These are phyloP conservation scores for Teratosphaeria zuluensis DNA, from an alignment of 2,329 filamentous ascomycete species.

Conservation along the genomic window DNA sequence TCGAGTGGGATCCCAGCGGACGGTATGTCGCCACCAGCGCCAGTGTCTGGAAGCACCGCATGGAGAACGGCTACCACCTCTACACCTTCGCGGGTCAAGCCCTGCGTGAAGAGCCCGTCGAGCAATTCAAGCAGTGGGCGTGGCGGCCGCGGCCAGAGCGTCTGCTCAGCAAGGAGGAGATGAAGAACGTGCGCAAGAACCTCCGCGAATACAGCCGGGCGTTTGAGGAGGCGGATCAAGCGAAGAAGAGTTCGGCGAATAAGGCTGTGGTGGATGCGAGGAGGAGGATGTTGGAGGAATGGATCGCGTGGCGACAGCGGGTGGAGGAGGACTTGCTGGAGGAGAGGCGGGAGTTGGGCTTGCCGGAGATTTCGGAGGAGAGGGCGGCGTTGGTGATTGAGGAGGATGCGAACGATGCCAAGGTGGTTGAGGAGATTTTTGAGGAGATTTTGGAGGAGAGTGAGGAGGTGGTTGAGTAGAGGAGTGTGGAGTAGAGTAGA, in stretches of 20 bases:
- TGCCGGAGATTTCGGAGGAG: conserved; percentile 57
- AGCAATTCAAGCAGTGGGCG: conserved; percentile 95
- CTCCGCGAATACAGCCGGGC: conserved; percentile 89
- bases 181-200: conserved; percentile 97
- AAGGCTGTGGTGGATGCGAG: conserved; percentile 85
- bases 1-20: conserved; percentile 96
- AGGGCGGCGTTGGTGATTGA: conserved; percentile 47
- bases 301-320: conserved; percentile 71
- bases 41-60: conserved; percentile 93
- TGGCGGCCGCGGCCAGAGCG: conserved; percentile 89
- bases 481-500: too few relatives aligned
- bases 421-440: conserved; percentile 64
- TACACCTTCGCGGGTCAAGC: conserved; percentile 92
- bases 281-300: conserved; percentile 74
- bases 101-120: conserved; percentile 80
- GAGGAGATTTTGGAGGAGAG: conserved; percentile 67
- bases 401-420: conserved; percentile 38
- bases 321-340: conserved; percentile 63
- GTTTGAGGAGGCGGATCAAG: conserved; percentile 91
- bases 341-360: conserved; percentile 58
- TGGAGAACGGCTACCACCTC: conserved; percentile 98
- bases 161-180: conserved; percentile 92
- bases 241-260: conserved; percentile 88
- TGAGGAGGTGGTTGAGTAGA: conserved; percentile 7
- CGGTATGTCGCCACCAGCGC: conserved; percentile 90